Evolutionary conservation across 1,284 basidiomycete genomes (phyloP).

Genomic region (Cystobasidium sp.): DNA sequence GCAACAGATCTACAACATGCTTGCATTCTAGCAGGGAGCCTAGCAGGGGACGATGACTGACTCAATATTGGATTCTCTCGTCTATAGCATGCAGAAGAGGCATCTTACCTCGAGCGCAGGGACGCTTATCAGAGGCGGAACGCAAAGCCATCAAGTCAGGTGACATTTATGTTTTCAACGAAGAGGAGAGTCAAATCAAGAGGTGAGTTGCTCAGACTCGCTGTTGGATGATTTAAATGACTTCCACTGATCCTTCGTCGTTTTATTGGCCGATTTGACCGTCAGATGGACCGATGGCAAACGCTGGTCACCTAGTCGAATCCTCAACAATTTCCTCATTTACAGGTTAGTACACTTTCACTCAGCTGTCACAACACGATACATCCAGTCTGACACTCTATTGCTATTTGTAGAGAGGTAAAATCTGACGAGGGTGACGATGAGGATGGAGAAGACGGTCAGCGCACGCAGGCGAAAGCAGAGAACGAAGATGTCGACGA

Average conservation of each 20-base stretch:
- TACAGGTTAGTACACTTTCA: constrained; percentile 67
- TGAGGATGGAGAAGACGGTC: neutral
- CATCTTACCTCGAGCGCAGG: constrained; percentile 88
- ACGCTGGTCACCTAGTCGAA: constrained; percentile 88
- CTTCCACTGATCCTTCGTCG: neutral
- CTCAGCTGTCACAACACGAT: neutral
- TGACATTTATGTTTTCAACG: constrained; percentile 96
- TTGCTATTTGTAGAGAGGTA: constrained; percentile 13
- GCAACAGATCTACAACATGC: neutral
- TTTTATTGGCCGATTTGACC: neutral
- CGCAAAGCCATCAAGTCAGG: constrained; percentile 87
- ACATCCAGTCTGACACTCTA: neutral
- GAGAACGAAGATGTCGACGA: constrained; percentile 23
- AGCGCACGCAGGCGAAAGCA: constrained; percentile 1
- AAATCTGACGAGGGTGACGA: constrained; percentile 2
- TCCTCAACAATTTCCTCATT: constrained; percentile 91
- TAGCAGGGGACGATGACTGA: neutral
- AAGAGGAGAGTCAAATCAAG: constrained; percentile 96
- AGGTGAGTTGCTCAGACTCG: constrained; percentile 57
- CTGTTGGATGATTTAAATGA: neutral
- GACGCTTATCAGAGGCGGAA: constrained; percentile 88
- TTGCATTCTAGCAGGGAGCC: no score
- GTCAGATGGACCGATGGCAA: constrained; percentile 87
- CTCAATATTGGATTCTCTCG: neutral
- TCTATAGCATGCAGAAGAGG: constrained; percentile 75